Percentiles rank a stretch among this genome's conserved stretches.
Evolutionary conservation across 1,139 yeast species (phyloP).

Genomic region (Yamadazyma epiphylla): DNA sequence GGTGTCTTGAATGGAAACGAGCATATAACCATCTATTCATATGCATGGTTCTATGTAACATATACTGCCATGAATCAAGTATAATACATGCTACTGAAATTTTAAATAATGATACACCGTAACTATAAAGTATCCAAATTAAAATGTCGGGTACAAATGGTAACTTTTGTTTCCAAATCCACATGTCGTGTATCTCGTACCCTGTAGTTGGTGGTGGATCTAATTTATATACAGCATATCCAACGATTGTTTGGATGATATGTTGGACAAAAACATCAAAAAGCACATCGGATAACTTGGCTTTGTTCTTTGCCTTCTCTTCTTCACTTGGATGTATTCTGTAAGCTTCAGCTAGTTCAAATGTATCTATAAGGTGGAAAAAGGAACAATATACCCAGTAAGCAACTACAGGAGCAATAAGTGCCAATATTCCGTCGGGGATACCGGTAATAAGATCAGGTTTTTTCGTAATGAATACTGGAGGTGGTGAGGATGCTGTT

Average conservation of each 20-base stretch:
- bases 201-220: slow-evolving; percentile 74
- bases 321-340: slow-evolving; percentile 92
- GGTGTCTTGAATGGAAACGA: slow-evolving; percentile 90
- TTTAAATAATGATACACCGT: slow-evolving; percentile 56
- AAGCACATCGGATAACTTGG: slow-evolving; percentile 62
- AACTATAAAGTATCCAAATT: slow-evolving; percentile 51
- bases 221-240: slow-evolving; percentile 46
- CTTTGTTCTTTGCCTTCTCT: slow-evolving; percentile 71
- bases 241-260: slow-evolving; percentile 71
- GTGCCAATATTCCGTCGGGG: slow-evolving; percentile 71
- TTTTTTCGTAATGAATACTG: slow-evolving; percentile 18
- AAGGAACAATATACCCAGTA: slow-evolving; percentile 78
- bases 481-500: slow-evolving; percentile 9
- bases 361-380: slow-evolving; percentile 72
- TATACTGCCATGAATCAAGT: slow-evolving; percentile 94
- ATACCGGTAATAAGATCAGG: slow-evolving; percentile 50
- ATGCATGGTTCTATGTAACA: slow-evolving; percentile 88
- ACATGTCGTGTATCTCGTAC: slow-evolving; percentile 62
- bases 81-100: slow-evolving; percentile 62
- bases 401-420: slow-evolving; percentile 70
- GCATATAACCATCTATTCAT: slow-evolving; percentile 69
- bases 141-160: slow-evolving; percentile 38
- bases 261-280: slow-evolving; percentile 85
- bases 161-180: slow-evolving; percentile 46
- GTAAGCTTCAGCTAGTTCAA: slow-evolving; percentile 72